Percentiles rank a stretch among this genome's conserved stretches.
Evolutionary conservation across 495 filamentous ascomycete species (phyloP).

Genomic region (Xeromyces bisporus): DNA sequence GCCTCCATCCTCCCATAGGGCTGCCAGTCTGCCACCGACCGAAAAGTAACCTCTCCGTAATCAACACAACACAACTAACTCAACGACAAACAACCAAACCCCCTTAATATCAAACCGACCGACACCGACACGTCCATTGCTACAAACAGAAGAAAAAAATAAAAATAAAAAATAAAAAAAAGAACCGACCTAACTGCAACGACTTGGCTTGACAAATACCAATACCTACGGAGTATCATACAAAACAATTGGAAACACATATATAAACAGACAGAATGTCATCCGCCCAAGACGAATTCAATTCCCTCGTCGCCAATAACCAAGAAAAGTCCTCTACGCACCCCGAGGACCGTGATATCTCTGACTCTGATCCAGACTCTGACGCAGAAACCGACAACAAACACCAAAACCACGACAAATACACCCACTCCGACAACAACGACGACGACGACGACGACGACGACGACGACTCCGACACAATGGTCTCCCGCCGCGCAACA

Average conservation of each 20-base stretch:
- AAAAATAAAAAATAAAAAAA: too few relatives aligned
- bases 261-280: constrained; percentile 32
- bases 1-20: too few relatives aligned
- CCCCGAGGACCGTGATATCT: constrained; percentile 37
- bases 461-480: constrained; percentile 20
- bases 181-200: too few relatives aligned
- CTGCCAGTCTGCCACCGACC: too few relatives aligned
- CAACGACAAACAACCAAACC: too few relatives aligned
- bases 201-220: too few relatives aligned
- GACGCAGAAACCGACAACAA: constrained; percentile 33
- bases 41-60: too few relatives aligned
- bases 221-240: too few relatives aligned
- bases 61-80: too few relatives aligned
- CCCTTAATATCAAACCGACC: too few relatives aligned
- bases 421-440: constrained; percentile 34
- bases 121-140: too few relatives aligned
- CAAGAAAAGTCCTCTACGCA: constrained; percentile 30
- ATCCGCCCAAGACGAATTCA: constrained; percentile 74
- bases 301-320: constrained; percentile 46
- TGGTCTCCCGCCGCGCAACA: constrained; percentile 18
- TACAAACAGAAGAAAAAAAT: too few relatives aligned
- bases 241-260: neutral
- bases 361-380: constrained; percentile 26
- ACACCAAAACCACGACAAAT: constrained; percentile 1
- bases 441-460: constrained; percentile 41